Percentiles rank a stretch among this genome's conserved stretches.
These are phyloP conservation scores for Trichoderma gamsii DNA, from an alignment of 495 filamentous ascomycete genomes.

Conservation along the genomic window DNA sequence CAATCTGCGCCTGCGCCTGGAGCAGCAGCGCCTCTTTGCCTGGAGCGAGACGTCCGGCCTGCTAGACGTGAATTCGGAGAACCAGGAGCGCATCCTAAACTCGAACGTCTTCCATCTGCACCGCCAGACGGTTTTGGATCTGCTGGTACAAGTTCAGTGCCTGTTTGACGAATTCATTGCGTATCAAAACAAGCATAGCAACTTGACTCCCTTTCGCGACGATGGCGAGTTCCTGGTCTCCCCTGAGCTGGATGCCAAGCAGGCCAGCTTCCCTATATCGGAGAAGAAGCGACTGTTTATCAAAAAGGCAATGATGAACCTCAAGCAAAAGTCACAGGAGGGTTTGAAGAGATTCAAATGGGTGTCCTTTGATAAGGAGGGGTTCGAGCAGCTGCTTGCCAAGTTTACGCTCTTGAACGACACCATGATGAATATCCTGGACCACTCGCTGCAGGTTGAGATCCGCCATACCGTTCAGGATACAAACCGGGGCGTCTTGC, in stretches of 20 bases:
- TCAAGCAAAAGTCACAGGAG: slow-evolving; percentile 27
- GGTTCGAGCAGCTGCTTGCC: slow-evolving; percentile 36
- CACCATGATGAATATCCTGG: slow-evolving; percentile 41
- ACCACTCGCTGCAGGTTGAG: slow-evolving; percentile 38
- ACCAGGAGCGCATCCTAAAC: slow-evolving; percentile 30
- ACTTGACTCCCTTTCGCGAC: slow-evolving; percentile 28
- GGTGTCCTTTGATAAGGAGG: slow-evolving; percentile 39
- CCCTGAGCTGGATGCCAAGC: slow-evolving; percentile 34
- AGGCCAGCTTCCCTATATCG: slow-evolving; percentile 33
- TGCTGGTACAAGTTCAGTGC: slow-evolving; percentile 39
- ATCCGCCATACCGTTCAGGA: slow-evolving; percentile 40
- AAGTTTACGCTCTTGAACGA: slow-evolving; percentile 38
- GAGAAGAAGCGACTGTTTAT: slow-evolving; percentile 32
- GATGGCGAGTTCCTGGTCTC: slow-evolving; percentile 25
- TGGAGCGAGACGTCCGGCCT: slow-evolving; percentile 43
- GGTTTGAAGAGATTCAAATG: slow-evolving; percentile 30
- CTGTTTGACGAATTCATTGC: slow-evolving; percentile 41
- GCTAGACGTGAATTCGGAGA: slow-evolving; percentile 31
- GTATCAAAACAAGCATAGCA: slow-evolving; percentile 30
- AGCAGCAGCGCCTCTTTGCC: slow-evolving; percentile 42
- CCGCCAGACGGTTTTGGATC: slow-evolving; percentile 37
- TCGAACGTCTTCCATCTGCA: slow-evolving; percentile 41
- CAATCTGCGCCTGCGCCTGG: slow-evolving; percentile 38
- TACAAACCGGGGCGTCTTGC: slow-evolving; percentile 40
- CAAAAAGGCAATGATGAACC: slow-evolving; percentile 35